phyloP scores from a whole-genome alignment of 129 eudicot species.

The Oenanthe sinensis region DNA sequence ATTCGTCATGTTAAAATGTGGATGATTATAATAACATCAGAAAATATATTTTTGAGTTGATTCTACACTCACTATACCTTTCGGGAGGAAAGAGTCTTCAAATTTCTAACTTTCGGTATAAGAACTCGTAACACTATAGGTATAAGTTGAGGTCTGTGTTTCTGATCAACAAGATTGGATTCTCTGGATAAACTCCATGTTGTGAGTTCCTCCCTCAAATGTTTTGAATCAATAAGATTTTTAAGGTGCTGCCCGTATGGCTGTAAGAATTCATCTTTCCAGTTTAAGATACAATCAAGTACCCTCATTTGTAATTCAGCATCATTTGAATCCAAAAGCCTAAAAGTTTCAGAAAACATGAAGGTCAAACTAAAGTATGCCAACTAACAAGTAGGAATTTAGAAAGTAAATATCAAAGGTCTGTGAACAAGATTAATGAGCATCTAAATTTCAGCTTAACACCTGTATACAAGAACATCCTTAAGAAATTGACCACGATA shows the following conservation, averaged over 20 bases:
- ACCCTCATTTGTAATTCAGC: slow-evolving; percentile 72
- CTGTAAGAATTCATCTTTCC: slow-evolving; percentile 64
- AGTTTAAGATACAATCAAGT: slow-evolving; percentile 73
- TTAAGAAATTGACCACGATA: slow-evolving; percentile 57
- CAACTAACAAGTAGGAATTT: background rate
- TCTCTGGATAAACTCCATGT: slow-evolving; percentile 82
- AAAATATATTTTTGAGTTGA: background rate
- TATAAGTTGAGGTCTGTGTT: slow-evolving; percentile 54
- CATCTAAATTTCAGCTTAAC: slow-evolving; percentile 5
- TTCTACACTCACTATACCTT: slow-evolving; percentile 38
- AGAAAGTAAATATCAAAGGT: background rate
- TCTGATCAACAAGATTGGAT: slow-evolving; percentile 42
- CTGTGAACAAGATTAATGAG: background rate
- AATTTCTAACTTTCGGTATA: slow-evolving; percentile 71
- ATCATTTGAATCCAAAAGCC: slow-evolving; percentile 88
- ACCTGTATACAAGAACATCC: slow-evolving; percentile 75
- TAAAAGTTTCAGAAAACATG: slow-evolving; percentile 10
- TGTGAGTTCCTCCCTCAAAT: slow-evolving; percentile 74
- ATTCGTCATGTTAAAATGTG: slow-evolving; percentile 8
- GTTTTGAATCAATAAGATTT: slow-evolving; percentile 59
- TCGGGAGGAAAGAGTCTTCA: slow-evolving; percentile 63
- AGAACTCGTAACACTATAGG: slow-evolving; percentile 67
- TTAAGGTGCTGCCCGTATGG: slow-evolving; percentile 68
- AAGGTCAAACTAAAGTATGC: background rate
- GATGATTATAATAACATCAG: background rate